Evolutionary conservation across 192 early-diverging fungal genomes (phyloP), one percentile per base, ranked within the genome.

Genomic region (Chytriomyces sp.): DNA sequence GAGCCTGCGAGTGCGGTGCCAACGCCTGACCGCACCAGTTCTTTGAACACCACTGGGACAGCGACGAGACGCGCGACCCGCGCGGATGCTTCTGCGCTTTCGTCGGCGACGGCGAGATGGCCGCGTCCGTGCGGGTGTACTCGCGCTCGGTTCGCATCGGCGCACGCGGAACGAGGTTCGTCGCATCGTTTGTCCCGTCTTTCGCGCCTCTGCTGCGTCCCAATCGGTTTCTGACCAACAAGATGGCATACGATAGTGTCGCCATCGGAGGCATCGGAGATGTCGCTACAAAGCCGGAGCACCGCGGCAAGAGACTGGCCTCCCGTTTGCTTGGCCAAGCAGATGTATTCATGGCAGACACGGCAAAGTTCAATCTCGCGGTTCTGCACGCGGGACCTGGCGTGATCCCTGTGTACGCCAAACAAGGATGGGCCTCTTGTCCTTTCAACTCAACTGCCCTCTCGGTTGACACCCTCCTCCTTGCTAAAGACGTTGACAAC

Each of bases 61-160:
- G 44, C 44, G 44, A 49, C 44, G 44, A 49, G 2, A 14, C 14
- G 22, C 44, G 44, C 3, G 44, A 49, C 22, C 17, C 22, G 44
- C 44, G 44, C 22, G 44, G 44, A 14, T 49, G 44, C 44, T 49
- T 49, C 44, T 38, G 31, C 25, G 37, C 62, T 8, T 61, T 32
- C 17, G 36, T 26, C 19, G 55, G 10, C 19, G 2, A 19, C 10
- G 28, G 28, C 37, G 34, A 28, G n/a, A 39, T 64, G n/a, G 89
- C 83, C 3, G 78, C 58, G 59, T 89, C 85, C 49, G 75, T 82
- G 61, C 88, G 86, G 67, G 84, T 82, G 75, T 81, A 90, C 77
- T 89, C 88, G 67, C 80, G 74, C 17, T 85, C 83, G 68, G 86
- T 86, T 19, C 86, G 78, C 32, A 87, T 76, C 71, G 86, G 82